A percentile compares a stretch with the other conserved stretches of the same genome.
These are phyloP conservation scores for Pseudogymnoascus destructans DNA, from an alignment of 2,329 filamentous ascomycete species.

Conservation along the genomic window DNA sequence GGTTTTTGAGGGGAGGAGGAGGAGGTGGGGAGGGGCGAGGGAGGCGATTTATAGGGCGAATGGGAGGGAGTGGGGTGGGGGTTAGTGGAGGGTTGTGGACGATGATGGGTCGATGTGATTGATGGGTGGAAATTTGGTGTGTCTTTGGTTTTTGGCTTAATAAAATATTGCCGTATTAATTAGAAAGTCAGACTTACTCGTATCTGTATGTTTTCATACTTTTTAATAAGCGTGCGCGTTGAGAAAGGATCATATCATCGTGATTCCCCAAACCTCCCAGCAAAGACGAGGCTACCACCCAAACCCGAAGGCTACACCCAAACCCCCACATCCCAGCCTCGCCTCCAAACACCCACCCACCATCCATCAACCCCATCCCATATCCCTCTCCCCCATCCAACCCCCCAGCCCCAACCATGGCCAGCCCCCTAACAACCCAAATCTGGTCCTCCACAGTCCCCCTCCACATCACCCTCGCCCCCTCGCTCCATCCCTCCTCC, in stretches of 20 bases:
- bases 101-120: neutral
- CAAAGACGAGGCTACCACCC: neutral
- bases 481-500: conserved; percentile 19
- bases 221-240: neutral
- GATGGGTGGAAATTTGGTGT: neutral
- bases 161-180: neutral
- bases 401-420: neutral
- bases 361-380: neutral
- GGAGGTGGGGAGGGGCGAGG: conserved; percentile 29
- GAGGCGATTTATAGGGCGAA: conserved; percentile 27
- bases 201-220: neutral
- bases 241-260: neutral
- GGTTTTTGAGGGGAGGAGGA: conserved; percentile 30
- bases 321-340: neutral
- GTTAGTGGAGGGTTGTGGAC: neutral
- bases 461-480: conserved; percentile 20
- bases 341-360: neutral
- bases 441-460: conserved; percentile 26
- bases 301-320: neutral
- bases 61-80: conserved; percentile 2
- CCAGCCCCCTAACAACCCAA: conserved; percentile 12
- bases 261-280: neutral
- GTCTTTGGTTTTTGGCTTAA: neutral
- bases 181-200: neutral
- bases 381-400: neutral